Conservation (phyloP, 2,329 filamentous ascomycete species). For the Neoscytalidium dimidiatum region DNA sequence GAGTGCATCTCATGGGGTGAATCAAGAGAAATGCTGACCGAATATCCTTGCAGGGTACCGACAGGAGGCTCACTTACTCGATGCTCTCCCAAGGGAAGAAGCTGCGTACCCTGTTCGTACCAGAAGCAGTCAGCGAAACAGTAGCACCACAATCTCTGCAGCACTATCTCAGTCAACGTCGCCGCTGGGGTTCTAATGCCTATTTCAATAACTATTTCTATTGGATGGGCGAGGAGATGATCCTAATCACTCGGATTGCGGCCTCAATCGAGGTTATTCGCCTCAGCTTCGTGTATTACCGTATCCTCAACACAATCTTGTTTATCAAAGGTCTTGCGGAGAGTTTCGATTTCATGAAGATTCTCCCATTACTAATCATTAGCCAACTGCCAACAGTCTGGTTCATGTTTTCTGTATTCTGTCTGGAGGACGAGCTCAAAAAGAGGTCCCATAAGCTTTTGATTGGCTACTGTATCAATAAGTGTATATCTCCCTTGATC, state of each 20-base stretch:
- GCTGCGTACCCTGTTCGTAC: slow-evolving; percentile 34
- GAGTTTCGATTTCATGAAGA: slow-evolving; percentile 22
- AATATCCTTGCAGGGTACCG: slow-evolving; percentile 23
- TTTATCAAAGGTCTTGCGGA: slow-evolving; percentile 29
- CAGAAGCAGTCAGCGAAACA: slow-evolving; percentile 36
- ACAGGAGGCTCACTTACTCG: slow-evolving; percentile 27
- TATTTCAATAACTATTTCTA: slow-evolving; percentile 43
- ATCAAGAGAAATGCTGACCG: neutral
- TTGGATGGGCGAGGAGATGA: slow-evolving; percentile 32
- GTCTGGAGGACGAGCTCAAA: slow-evolving; percentile 23
- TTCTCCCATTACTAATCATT: slow-evolving; percentile 24
- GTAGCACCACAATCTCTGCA: slow-evolving; percentile 37
- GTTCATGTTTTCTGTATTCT: slow-evolving; percentile 24
- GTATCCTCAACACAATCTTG: slow-evolving; percentile 34
- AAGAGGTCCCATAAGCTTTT: slow-evolving; percentile 25
- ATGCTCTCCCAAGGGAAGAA: slow-evolving; percentile 26
- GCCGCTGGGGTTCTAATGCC: slow-evolving; percentile 39
- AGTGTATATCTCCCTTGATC: slow-evolving; percentile 25
- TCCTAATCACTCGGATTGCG: slow-evolving; percentile 32
- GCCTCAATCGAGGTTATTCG: slow-evolving; percentile 35
- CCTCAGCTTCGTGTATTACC: slow-evolving; percentile 38
- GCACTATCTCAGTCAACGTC: slow-evolving; percentile 37
- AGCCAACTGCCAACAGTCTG: slow-evolving; percentile 25
- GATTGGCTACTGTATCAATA: slow-evolving; percentile 26
- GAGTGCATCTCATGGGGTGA: neutral